Evolutionary conservation across 1,284 basidiomycete genomes (phyloP).

Genomic region (Cystobasidiaceae sp.): DNA sequence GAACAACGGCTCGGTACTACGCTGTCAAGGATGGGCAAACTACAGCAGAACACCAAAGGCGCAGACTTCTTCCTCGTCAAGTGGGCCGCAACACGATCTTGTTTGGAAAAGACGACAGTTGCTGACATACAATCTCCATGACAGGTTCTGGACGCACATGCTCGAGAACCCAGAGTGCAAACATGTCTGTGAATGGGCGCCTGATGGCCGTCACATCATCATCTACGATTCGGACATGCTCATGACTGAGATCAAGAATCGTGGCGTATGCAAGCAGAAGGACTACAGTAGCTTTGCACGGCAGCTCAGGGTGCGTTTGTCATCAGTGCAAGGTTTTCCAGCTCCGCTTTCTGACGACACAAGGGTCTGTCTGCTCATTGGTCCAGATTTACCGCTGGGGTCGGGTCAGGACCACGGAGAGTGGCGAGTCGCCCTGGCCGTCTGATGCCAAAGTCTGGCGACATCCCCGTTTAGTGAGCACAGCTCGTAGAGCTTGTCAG

Average conservation of each 20-base stretch:
- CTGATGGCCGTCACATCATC: conserved; percentile 15
- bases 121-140: not conserved
- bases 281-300: conserved; percentile 26
- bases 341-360: not conserved
- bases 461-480: conserved; percentile 19
- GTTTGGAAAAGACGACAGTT: too few relatives aligned
- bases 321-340: too few relatives aligned
- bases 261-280: conserved; percentile 30
- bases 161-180: conserved; percentile 21
- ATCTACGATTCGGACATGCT: conserved; percentile 24
- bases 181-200: conserved; percentile 23
- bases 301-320: conserved; percentile 21
- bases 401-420: conserved; percentile 4
- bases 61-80: conserved; percentile 30
- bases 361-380: not conserved
- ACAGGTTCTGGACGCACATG: conserved; percentile 30
- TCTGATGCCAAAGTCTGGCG: conserved; percentile 25
- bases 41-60: conserved; percentile 10
- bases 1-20: too few relatives aligned
- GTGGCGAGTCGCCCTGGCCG: conserved; percentile 16
- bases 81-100: not conserved
- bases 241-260: conserved; percentile 26
- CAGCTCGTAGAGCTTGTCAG: not conserved
- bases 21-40: too few relatives aligned
- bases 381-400: conserved; percentile 30